phyloP scores from a whole-genome alignment of 169 alveolate species.

The Eimeria sp. region DNA sequence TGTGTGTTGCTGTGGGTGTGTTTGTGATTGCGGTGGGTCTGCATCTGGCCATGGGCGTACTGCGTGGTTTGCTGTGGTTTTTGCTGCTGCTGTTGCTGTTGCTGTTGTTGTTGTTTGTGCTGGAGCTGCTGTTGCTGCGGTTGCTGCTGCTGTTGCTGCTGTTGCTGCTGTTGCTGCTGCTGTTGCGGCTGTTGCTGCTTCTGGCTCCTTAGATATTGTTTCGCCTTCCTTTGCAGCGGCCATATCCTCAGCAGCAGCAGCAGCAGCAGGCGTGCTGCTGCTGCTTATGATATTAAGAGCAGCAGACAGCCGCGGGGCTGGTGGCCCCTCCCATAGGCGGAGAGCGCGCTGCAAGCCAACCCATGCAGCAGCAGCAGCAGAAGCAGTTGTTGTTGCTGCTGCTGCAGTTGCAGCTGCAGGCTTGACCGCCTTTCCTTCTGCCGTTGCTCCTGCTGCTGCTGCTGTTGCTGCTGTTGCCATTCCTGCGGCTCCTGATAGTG shows the following conservation, averaged over 20 bases:
- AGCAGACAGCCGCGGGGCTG: constrained; percentile 40
- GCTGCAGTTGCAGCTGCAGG: constrained; percentile 24
- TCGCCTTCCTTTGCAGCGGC: too few relatives aligned
- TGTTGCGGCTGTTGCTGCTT: too few relatives aligned
- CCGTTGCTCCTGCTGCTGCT: constrained; percentile 15
- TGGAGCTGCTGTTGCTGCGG: not conserved
- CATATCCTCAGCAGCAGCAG: not conserved
- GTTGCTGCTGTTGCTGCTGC: not conserved
- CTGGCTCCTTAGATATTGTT: too few relatives aligned
- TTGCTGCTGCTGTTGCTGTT: not conserved
- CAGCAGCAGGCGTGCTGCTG: constrained; percentile 52
- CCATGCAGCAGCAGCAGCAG: constrained; percentile 65
- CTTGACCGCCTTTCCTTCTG: not conserved
- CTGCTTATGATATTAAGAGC: not conserved
- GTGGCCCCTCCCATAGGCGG: not conserved
- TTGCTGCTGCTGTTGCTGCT: not conserved
- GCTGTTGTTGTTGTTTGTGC: constrained; percentile 9
- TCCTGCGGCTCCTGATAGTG: not conserved
- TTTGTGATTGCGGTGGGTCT: too few relatives aligned
- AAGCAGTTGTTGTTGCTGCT: not conserved
- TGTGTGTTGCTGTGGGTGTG: too few relatives aligned
- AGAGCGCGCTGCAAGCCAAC: constrained; percentile 46
- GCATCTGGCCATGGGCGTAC: too few relatives aligned
- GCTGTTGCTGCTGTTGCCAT: constrained; percentile 12
- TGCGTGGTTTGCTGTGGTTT: not conserved